Evolutionary conservation across 2,329 filamentous ascomycete genomes (phyloP).

Genomic region (Rhynchosporium agropyri): DNA sequence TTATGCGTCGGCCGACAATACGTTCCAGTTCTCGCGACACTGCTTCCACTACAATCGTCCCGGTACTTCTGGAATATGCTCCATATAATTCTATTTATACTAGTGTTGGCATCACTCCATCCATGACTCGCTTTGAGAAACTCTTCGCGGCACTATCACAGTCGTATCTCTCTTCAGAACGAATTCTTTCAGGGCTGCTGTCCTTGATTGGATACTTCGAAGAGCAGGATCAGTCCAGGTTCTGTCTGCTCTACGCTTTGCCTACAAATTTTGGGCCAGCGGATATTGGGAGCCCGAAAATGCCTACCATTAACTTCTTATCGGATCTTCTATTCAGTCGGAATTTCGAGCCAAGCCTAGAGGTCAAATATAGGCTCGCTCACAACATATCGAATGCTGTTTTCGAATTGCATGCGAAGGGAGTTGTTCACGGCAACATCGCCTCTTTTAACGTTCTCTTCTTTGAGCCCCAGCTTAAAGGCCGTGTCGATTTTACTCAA

Average conservation of each 20-base stretch:
- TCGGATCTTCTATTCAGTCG: slow-evolving; percentile 54
- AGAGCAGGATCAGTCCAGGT: slow-evolving; percentile 68
- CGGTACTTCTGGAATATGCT: slow-evolving; percentile 74
- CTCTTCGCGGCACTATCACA: slow-evolving; percentile 56
- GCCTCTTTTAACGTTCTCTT: slow-evolving; percentile 70
- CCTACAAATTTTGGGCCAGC: slow-evolving; percentile 65
- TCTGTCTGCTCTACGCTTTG: slow-evolving; percentile 76
- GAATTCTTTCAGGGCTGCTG: slow-evolving; percentile 63
- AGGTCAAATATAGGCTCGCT: slow-evolving; percentile 76
- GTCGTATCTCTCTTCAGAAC: slow-evolving; percentile 48
- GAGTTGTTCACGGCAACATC: slow-evolving; percentile 72
- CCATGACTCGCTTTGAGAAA: slow-evolving; percentile 66
- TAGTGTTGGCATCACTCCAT: slow-evolving; percentile 63
- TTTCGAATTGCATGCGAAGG: slow-evolving; percentile 71
- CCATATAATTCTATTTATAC: slow-evolving; percentile 64
- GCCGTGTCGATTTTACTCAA: slow-evolving; percentile 34
- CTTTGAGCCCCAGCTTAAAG: slow-evolving; percentile 45
- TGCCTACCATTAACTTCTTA: slow-evolving; percentile 50
- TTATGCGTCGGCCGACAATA: slow-evolving; percentile 38
- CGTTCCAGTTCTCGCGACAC: slow-evolving; percentile 32
- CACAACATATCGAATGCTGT: slow-evolving; percentile 73
- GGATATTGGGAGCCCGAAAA: slow-evolving; percentile 53
- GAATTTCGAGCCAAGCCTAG: slow-evolving; percentile 65
- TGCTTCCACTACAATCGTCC: slow-evolving; percentile 33
- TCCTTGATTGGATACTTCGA: slow-evolving; percentile 72